phyloP scores from a whole-genome alignment of 1,139 yeast species.

The Nakaseomyces uthaithaninus region DNA sequence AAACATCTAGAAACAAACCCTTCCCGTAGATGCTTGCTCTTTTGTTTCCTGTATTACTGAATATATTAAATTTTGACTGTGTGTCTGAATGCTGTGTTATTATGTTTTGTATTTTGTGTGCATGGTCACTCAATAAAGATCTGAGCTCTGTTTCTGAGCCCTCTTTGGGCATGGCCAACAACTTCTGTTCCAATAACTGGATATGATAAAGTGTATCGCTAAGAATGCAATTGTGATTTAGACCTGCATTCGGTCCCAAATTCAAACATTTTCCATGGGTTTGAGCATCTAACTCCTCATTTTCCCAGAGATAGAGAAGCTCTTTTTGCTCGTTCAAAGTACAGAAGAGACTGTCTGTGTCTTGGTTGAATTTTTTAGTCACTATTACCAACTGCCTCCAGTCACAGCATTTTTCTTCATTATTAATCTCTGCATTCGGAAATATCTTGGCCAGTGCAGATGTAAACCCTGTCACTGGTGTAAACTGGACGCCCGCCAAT shows the following conservation, averaged over 20 bases:
- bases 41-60: neutral
- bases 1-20: constrained; percentile 1
- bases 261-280: neutral
- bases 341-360: neutral
- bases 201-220: neutral
- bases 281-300: neutral
- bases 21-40: constrained; percentile 1
- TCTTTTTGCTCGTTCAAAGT: neutral
- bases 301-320: neutral
- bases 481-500: too few relatives aligned
- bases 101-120: neutral
- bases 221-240: neutral
- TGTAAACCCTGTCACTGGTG: neutral
- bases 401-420: neutral
- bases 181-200: neutral
- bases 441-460: neutral
- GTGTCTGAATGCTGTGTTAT: neutral
- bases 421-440: neutral
- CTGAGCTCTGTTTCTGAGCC: neutral
- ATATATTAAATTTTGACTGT: constrained; percentile 2
- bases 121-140: neutral
- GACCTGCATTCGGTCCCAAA: neutral
- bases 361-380: neutral
- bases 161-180: neutral
- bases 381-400: neutral